Conservation (phyloP, 345 rosid genomes). For the Punica granatum region DNA sequence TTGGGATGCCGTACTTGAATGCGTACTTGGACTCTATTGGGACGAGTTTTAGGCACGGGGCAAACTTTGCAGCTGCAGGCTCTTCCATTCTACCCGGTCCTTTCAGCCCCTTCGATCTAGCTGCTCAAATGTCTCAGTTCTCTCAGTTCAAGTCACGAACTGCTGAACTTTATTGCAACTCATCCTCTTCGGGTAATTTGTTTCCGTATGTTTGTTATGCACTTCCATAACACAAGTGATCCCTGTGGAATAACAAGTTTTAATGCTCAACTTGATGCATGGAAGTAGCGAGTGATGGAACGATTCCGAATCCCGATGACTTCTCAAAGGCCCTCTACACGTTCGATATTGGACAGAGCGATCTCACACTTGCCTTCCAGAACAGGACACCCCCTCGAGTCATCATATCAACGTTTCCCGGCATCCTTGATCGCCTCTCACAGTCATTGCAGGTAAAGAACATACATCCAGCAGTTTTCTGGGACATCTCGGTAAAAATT, state of each 20-base stretch:
- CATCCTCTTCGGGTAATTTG: conserved; percentile 22
- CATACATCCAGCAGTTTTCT: not conserved
- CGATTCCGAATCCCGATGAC: conserved; percentile 5
- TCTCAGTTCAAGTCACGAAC: conserved; percentile 48
- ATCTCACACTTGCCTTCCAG: conserved; percentile 29
- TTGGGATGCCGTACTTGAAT: conserved; percentile 42
- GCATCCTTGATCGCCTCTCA: conserved; percentile 22
- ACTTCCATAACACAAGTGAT: not conserved
- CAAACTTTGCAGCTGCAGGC: conserved; percentile 65
- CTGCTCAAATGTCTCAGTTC: conserved; percentile 49
- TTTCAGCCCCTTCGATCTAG: conserved; percentile 58
- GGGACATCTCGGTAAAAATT: not conserved
- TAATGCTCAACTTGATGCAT: not conserved
- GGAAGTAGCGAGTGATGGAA: not conserved
- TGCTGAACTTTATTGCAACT: conserved; percentile 29
- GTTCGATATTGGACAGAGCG: conserved; percentile 48
- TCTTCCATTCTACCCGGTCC: conserved; percentile 50
- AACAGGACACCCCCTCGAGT: conserved; percentile 21
- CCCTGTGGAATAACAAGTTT: too few species aligned
- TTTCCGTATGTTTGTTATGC: not conserved
- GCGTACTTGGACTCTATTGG: conserved; percentile 63
- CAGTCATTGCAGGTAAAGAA: conserved; percentile 29
- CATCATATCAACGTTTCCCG: conserved; percentile 14
- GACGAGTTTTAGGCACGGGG: conserved; percentile 41
- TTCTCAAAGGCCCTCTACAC: conserved; percentile 22